These are phyloP conservation scores for Zymoseptoria ardabiliae DNA, from an alignment of 2,329 filamentous ascomycete genomes.

Conservation along the genomic window DNA sequence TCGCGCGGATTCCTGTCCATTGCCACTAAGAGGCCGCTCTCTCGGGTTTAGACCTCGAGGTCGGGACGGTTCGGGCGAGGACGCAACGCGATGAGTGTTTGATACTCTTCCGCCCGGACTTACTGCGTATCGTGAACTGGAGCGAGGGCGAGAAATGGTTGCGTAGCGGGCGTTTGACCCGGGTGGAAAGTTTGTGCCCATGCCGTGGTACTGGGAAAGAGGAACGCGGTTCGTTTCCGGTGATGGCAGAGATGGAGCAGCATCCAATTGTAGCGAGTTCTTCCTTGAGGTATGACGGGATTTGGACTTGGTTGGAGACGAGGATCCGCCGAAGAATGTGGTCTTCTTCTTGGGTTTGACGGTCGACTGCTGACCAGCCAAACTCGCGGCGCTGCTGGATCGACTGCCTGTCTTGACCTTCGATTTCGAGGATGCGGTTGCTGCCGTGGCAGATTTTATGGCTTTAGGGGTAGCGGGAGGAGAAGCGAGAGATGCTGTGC, in stretches of 20 bases:
- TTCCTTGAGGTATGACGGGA: slow-evolving; percentile 25
- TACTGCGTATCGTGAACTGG: background rate
- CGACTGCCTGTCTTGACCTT: slow-evolving; percentile 24
- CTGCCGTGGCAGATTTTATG: background rate
- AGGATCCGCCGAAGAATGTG: slow-evolving; percentile 24
- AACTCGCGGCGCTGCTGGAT: slow-evolving; percentile 31
- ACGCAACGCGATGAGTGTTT: background rate
- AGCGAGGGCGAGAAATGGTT: background rate
- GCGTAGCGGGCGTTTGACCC: background rate
- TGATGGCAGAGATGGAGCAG: slow-evolving; percentile 11
- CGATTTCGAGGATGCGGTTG: slow-evolving; percentile 8
- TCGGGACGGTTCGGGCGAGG: background rate
- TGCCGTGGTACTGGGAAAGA: background rate
- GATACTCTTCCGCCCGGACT: background rate
- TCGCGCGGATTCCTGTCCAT: background rate
- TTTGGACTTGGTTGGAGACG: slow-evolving; percentile 30
- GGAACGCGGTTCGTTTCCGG: background rate
- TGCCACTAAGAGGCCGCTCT: background rate
- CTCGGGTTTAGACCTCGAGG: background rate
- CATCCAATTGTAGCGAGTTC: slow-evolving; percentile 19
- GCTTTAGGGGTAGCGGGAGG: slow-evolving; percentile 24
- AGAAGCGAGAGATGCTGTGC: slow-evolving; percentile 23
- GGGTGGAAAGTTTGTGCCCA: background rate
- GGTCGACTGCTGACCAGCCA: slow-evolving; percentile 28
- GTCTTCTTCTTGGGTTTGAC: slow-evolving; percentile 24